Evolutionary conservation across 345 rosid species (phyloP).

Genomic region (Isatis tinctoria): DNA sequence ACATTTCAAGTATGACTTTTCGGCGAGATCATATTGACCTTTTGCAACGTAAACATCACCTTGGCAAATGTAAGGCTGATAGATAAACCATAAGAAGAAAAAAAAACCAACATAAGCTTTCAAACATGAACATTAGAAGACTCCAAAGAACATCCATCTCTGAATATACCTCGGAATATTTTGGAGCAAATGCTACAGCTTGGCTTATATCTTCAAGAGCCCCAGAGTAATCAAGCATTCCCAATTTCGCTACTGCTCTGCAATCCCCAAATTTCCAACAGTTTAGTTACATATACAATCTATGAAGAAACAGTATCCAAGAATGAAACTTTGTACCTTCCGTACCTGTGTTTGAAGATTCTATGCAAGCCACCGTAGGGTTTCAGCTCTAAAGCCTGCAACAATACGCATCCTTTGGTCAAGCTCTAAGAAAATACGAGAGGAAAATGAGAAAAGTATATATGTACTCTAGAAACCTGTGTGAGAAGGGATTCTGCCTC

Average conservation of each 20-base stretch:
- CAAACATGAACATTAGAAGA: not conserved
- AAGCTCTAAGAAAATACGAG: not conserved
- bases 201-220: slow-evolving; percentile 76
- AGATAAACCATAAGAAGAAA: slow-evolving; percentile 1
- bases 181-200: slow-evolving; percentile 51
- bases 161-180: slow-evolving; percentile 50
- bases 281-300: not conserved
- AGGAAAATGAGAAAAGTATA: not conserved
- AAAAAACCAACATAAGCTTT: not conserved
- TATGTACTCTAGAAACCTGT: slow-evolving; percentile 36
- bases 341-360: slow-evolving; percentile 62
- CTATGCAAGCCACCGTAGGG: slow-evolving; percentile 74
- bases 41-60: slow-evolving; percentile 73
- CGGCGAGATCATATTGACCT: slow-evolving; percentile 60
- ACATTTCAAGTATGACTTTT: slow-evolving; percentile 57
- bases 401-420: slow-evolving; percentile 1
- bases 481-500: slow-evolving; percentile 59
- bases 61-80: slow-evolving; percentile 67
- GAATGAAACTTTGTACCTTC: not conserved
- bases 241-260: slow-evolving; percentile 66
- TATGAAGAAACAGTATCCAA: not conserved
- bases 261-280: slow-evolving; percentile 14
- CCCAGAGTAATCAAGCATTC: slow-evolving; percentile 47
- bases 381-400: slow-evolving; percentile 67
- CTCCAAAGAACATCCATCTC: not conserved